A percentile compares a stretch with the other conserved stretches of the same genome.
Evolutionary conservation across 1,284 basidiomycete genomes (phyloP).

Genomic region (Marasmius fiardii): DNA sequence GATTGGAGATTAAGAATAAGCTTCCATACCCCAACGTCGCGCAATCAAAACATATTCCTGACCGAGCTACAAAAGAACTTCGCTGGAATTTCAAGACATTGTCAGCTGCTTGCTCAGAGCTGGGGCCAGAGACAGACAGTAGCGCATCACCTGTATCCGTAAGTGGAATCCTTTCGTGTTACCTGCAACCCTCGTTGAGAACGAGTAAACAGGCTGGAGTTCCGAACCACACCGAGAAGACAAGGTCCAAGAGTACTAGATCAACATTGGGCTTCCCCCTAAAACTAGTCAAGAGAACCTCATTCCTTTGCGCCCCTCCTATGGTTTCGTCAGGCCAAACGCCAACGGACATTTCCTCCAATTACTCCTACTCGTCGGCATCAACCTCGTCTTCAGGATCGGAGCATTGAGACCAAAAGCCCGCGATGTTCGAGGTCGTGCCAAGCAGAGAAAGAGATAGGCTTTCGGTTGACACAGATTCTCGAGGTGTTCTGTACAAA

Average conservation of each 20-base stretch:
- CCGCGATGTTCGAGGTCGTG: no score
- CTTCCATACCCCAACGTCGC: constrained; percentile 36
- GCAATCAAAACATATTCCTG: constrained; percentile 30
- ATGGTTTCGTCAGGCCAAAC: neutral
- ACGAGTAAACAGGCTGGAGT: neutral
- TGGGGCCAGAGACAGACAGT: neutral
- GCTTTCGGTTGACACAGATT: neutral
- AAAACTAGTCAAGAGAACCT: neutral
- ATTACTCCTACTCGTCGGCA: constrained; percentile 7
- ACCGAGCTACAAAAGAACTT: constrained; percentile 31
- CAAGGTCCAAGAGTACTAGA: neutral
- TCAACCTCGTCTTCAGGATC: constrained; percentile 8
- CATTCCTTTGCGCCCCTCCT: neutral
- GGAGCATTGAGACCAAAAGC: constrained; percentile 6
- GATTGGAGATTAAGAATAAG: constrained; percentile 18
- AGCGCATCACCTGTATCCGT: neutral
- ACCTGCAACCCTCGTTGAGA: neutral
- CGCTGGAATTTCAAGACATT: constrained; percentile 30
- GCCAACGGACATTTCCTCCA: constrained; percentile 3
- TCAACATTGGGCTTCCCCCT: neutral
- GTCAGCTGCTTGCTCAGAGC: constrained; percentile 4
- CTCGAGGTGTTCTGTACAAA: neutral
- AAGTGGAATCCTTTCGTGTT: neutral
- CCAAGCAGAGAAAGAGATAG: neutral
- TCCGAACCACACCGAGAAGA: neutral